phyloP scores from a whole-genome alignment of 1,139 yeast species.

The Taiozyma sp. region DNA sequence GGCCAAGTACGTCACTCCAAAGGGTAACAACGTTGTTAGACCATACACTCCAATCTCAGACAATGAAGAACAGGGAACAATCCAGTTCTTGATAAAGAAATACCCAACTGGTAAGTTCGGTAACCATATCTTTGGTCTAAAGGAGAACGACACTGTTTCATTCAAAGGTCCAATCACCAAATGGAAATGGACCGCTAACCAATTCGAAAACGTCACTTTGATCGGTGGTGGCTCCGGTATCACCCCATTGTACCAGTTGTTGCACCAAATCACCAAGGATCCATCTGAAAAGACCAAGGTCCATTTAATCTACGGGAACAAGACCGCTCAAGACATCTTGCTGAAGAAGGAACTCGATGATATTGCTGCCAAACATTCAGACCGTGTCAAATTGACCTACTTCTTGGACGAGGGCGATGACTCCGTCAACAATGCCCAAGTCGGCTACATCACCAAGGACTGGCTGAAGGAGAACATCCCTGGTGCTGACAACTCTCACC shows the following conservation, averaged over 20 bases:
- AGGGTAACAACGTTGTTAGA: conserved; percentile 86
- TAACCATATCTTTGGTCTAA: conserved; percentile 62
- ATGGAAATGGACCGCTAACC: conserved; percentile 89
- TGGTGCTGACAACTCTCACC: conserved; percentile 52
- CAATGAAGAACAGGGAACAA: conserved; percentile 59
- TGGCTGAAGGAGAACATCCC: conserved; percentile 53
- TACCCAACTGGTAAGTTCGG: conserved; percentile 86
- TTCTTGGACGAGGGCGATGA: conserved; percentile 62
- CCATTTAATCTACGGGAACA: conserved; percentile 73
- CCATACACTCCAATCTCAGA: conserved; percentile 94
- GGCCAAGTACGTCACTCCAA: conserved; percentile 75
- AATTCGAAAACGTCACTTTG: conserved; percentile 72
- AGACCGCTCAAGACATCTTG: conserved; percentile 70
- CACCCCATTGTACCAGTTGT: conserved; percentile 87
- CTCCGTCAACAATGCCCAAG: conserved; percentile 47
- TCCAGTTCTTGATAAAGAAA: conserved; percentile 79
- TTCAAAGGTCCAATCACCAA: conserved; percentile 94
- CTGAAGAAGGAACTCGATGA: conserved; percentile 70
- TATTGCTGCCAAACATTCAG: conserved; percentile 59
- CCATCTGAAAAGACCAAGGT: conserved; percentile 84
- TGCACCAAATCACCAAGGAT: conserved; percentile 63
- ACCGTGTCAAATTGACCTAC: conserved; percentile 70
- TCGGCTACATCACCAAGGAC: conserved; percentile 73
- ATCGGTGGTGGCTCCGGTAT: conserved; percentile 97
- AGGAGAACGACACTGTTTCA: conserved; percentile 74